Evolutionary conservation across 371 early-diverging fungal genomes (phyloP), one percentile per base, ranked within the genome.

Genomic region (Dinochytrium kinnereticum): DNA sequence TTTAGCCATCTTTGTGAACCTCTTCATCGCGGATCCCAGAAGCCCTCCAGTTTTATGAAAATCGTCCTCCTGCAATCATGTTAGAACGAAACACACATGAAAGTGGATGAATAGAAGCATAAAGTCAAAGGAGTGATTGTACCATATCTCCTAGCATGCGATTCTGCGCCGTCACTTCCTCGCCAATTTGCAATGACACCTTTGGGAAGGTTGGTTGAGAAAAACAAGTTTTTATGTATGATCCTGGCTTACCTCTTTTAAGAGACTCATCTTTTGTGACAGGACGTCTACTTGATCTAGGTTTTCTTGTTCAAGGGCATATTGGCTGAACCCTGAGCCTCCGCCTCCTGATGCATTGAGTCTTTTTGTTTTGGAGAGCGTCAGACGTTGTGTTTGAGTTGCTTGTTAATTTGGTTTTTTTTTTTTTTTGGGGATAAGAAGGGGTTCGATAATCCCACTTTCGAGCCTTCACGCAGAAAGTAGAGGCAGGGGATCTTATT

Each of bases 111-210:
- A n/a, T 15, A 50, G n/a, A n/a, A 13, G 10, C 24, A 7, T 55
- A 55, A 55, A 55, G 57, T 7, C 19, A 44, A 30, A 31, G 64
- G 36, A 17, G 17, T 31, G 64, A 17, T 33, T 21, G 3, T 26
- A 64, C 74, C 78, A 88, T 83, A 17, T 77, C 80, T 1, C 68
- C 39, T 51, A 88, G 71, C 66, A 83, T 71, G 40, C 71, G 67
- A 65, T 84, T 83, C 72, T 88, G 88, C 55, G 80, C 81, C 31
- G 75, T 71, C 34, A 88, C 82, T 70, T 88, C 88, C 51, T 87
- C 87, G 33, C 87, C 87, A 33, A 88, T 88, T 64, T 72, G 72
- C 17, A 82, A 49, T 17, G 82, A 82, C 5, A 82, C 74, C 82
- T 82, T n/a, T n/a, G n/a, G n/a, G n/a, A n/a, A 68, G 61, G 5